phyloP scores from a whole-genome alignment of 1,284 basidiomycete species.

The Sanghuangporus weigelae region DNA sequence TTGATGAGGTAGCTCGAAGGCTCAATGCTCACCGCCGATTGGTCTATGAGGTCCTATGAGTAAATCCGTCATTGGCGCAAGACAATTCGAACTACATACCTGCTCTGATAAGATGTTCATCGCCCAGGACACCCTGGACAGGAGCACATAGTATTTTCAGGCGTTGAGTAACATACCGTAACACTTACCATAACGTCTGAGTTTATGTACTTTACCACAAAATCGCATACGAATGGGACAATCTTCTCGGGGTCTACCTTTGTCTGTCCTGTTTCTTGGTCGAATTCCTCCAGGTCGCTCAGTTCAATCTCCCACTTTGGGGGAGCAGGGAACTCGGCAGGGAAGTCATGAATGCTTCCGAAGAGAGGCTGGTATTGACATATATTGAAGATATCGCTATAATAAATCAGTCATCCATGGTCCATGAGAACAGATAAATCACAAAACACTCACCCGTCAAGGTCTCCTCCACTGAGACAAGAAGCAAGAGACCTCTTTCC shows the following conservation, averaged over 20 bases:
- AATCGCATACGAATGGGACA: conserved; percentile 74
- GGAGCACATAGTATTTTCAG: neutral
- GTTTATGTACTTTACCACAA: conserved; percentile 79
- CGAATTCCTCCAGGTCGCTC: neutral
- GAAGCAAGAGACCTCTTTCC: conserved; percentile 61
- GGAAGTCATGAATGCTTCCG: conserved; percentile 30
- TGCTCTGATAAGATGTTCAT: conserved; percentile 68
- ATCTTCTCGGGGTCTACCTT: conserved; percentile 49
- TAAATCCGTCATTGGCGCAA: neutral
- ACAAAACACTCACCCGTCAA: conserved; percentile 53
- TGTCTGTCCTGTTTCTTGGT: conserved; percentile 25
- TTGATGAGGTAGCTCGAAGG: conserved; percentile 11
- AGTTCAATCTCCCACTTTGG: conserved; percentile 20
- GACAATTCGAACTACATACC: conserved; percentile 36
- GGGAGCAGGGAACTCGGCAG: conserved; percentile 46
- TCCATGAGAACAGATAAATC: conserved; percentile 15
- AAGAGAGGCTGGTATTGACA: conserved; percentile 30
- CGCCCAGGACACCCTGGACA: conserved; percentile 57
- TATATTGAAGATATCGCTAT: conserved; percentile 51
- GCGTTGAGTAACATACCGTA: neutral
- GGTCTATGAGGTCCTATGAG: conserved; percentile 38
- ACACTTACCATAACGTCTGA: conserved; percentile 64
- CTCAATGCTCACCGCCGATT: conserved; percentile 46
- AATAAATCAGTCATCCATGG: conserved; percentile 1
- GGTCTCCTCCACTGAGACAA: conserved; percentile 65